Conservation (phyloP, 169 alveolate species). For the Plasmodium sp. region DNA sequence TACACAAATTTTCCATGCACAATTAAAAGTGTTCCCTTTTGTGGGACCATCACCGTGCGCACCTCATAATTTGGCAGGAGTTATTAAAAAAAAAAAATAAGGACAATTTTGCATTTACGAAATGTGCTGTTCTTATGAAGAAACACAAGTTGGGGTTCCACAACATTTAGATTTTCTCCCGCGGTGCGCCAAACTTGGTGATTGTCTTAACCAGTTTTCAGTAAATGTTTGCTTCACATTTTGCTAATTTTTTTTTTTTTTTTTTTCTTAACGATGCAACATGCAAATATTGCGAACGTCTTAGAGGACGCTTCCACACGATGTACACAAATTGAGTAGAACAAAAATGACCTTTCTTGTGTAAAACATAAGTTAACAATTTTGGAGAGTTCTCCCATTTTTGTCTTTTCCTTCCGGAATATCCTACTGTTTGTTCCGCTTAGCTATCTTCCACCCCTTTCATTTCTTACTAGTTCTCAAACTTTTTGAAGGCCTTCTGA, state of each 20-base stretch:
- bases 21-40: neutral
- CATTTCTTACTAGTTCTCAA: slow-evolving; percentile 16
- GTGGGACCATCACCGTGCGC: neutral
- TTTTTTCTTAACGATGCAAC: neutral
- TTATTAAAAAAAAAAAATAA: neutral
- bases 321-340: neutral
- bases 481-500: slow-evolving; percentile 63
- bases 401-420: neutral
- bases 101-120: neutral
- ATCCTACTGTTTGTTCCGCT: neutral
- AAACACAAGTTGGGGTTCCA: neutral
- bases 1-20: neutral
- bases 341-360: neutral
- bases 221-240: neutral
- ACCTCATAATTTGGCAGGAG: neutral
- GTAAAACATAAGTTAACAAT: neutral
- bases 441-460: neutral
- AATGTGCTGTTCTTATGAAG: neutral
- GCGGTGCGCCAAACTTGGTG: neutral
- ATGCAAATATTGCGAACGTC: neutral
- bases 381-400: neutral
- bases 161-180: neutral
- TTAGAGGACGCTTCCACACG: neutral
- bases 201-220: neutral
- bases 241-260: neutral